phyloP scores from a whole-genome alignment of 805 yeast species.

The Zygoascus flipseniorum region DNA sequence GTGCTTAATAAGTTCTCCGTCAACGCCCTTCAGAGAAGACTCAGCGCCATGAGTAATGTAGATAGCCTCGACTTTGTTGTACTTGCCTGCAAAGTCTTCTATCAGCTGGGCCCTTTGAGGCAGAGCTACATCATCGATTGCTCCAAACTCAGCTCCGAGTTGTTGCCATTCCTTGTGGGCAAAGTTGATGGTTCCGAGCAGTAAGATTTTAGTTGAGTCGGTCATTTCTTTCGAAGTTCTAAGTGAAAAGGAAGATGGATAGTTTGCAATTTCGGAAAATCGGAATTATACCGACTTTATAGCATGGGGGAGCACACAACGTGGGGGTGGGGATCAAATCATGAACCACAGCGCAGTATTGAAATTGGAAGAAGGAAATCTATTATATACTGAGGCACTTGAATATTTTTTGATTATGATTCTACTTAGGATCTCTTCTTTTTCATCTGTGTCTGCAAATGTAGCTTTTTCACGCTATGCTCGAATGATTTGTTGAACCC shows the following conservation, averaged over 20 bases:
- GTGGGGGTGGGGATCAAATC: not conserved
- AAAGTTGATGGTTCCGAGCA: conserved; percentile 52
- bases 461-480: too few relatives aligned
- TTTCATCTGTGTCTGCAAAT: too few relatives aligned
- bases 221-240: conserved; percentile 4
- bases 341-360: too few relatives aligned
- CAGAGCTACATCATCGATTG: conserved; percentile 37
- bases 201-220: conserved; percentile 49
- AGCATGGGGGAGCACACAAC: not conserved
- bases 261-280: not conserved
- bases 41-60: conserved; percentile 37
- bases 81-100: conserved; percentile 28
- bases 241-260: not conserved
- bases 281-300: not conserved
- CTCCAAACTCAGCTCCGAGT: conserved; percentile 38
- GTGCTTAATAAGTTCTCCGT: conserved; percentile 34
- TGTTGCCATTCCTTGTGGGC: conserved; percentile 64
- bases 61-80: conserved; percentile 31
- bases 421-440: too few relatives aligned
- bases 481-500: too few relatives aligned
- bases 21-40: conserved; percentile 35
- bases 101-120: conserved; percentile 36
- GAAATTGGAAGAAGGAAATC: too few relatives aligned
- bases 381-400: too few relatives aligned
- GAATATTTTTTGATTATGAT: too few relatives aligned